phyloP scores from a whole-genome alignment of 805 yeast genomes.

The Teunomyces aglyptinius region DNA sequence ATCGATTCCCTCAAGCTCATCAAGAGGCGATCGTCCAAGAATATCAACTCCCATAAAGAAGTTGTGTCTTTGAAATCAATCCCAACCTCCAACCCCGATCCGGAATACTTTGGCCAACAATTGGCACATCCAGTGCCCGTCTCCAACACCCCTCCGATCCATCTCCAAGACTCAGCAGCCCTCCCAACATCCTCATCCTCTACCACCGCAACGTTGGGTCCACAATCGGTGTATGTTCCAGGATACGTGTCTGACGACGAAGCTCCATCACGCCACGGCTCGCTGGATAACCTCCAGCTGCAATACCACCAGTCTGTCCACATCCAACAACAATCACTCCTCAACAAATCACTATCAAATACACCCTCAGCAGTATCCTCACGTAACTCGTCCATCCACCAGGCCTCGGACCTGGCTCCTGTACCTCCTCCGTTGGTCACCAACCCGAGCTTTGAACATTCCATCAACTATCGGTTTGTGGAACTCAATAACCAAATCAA shows the following conservation, averaged over 20 bases:
- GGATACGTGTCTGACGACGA: not conserved
- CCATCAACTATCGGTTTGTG: constrained; percentile 22
- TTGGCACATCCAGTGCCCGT: constrained; percentile 1
- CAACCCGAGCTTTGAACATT: constrained; percentile 16
- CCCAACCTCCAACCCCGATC: constrained; percentile 18
- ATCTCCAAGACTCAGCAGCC: not conserved
- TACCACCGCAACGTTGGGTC: not conserved
- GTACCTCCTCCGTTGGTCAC: constrained; percentile 10
- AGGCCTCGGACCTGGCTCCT: not conserved
- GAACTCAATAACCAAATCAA: constrained; percentile 41
- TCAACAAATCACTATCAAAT: not conserved
- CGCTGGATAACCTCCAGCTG: constrained; percentile 1
- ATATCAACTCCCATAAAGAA: constrained; percentile 37
- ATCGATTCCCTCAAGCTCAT: constrained; percentile 68
- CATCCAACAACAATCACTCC: constrained; percentile 1
- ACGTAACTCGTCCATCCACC: not conserved
- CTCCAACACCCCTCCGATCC: not conserved
- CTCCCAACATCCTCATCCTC: constrained; percentile 3
- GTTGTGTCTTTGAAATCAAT: constrained; percentile 34
- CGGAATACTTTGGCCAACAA: constrained; percentile 1
- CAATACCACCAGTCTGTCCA: constrained; percentile 4
- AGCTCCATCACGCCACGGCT: not conserved
- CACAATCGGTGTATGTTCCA: not conserved
- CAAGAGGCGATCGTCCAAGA: constrained; percentile 66
- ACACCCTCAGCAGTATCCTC: not conserved